phyloP scores from a whole-genome alignment of 176 grass and related monocot genomes.

The Musa itinerans region DNA sequence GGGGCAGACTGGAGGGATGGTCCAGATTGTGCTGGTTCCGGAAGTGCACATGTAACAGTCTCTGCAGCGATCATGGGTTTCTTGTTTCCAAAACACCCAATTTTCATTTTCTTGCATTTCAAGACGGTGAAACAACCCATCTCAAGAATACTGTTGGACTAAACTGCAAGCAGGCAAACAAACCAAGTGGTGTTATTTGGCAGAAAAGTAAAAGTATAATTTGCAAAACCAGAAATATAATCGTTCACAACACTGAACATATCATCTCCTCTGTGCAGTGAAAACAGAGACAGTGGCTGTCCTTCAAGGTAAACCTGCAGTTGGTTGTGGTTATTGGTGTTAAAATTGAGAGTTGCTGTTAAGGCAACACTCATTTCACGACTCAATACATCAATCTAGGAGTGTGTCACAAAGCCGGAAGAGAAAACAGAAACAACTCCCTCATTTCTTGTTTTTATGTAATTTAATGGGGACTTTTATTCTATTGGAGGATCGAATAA shows the following conservation, averaged over 20 bases:
- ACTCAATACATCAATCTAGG: too few species aligned
- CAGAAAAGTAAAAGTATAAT: background rate
- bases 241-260: background rate
- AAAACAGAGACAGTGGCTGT: too few species aligned
- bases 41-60: slow-evolving; percentile 45
- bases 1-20: slow-evolving; percentile 86
- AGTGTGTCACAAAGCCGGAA: too few species aligned
- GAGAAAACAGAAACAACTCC: too few species aligned
- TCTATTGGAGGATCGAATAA: too few species aligned
- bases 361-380: too few species aligned
- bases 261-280: too few species aligned
- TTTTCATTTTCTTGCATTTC: slow-evolving; percentile 74
- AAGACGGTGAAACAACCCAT: slow-evolving; percentile 92
- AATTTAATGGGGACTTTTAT: too few species aligned
- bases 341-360: too few species aligned
- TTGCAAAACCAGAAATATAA: background rate
- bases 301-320: too few species aligned
- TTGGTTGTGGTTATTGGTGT: too few species aligned
- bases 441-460: too few species aligned
- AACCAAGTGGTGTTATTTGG: background rate
- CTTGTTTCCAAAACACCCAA: slow-evolving; percentile 22
- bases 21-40: slow-evolving; percentile 53
- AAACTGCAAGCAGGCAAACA: background rate
- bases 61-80: slow-evolving; percentile 31
- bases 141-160: background rate